Percentiles rank a stretch among this genome's conserved stretches.
Conservation (phyloP, 225 moss, liverwort and hornwort genomes). For the Anthoceros angustus region DNA sequence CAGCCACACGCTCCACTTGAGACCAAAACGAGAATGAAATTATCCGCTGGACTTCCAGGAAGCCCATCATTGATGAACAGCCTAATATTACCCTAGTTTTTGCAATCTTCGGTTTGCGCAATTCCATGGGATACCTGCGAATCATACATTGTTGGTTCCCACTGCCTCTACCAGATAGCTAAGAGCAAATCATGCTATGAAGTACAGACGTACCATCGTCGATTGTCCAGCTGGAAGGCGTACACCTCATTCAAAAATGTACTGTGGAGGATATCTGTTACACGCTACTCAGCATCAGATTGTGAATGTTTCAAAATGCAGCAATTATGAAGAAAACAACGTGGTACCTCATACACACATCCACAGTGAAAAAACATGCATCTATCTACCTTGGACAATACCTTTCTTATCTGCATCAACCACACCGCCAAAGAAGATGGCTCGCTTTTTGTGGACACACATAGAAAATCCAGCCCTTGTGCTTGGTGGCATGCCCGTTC, state of each 20-base stretch:
- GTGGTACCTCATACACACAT: background rate
- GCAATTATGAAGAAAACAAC: background rate
- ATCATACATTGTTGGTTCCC: background rate
- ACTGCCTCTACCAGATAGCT: background rate
- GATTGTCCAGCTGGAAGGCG: slow-evolving; percentile 78
- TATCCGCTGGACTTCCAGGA: no score
- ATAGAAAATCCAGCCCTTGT: slow-evolving; percentile 72
- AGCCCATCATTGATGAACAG: no score
- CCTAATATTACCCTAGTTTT: slow-evolving; percentile 35
- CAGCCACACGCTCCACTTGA: background rate
- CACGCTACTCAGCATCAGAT: background rate
- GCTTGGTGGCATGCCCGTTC: slow-evolving; percentile 66
- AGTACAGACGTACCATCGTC: slow-evolving; percentile 38
- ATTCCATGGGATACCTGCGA: slow-evolving; percentile 68
- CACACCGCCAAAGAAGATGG: slow-evolving; percentile 69
- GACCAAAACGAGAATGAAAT: background rate
- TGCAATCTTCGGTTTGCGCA: slow-evolving; percentile 46
- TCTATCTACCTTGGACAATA: slow-evolving; percentile 6
- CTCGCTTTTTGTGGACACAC: slow-evolving; percentile 72
- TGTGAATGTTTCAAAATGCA: background rate
- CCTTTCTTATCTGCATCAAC: slow-evolving; percentile 73
- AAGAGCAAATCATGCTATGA: background rate
- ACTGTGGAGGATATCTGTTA: slow-evolving; percentile 52
- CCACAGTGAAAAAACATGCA: background rate
- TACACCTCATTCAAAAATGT: slow-evolving; percentile 74